These are phyloP conservation scores for Globisporangium camurandrum DNA, from an alignment of 352 stramenopile species.

Conservation along the genomic window DNA sequence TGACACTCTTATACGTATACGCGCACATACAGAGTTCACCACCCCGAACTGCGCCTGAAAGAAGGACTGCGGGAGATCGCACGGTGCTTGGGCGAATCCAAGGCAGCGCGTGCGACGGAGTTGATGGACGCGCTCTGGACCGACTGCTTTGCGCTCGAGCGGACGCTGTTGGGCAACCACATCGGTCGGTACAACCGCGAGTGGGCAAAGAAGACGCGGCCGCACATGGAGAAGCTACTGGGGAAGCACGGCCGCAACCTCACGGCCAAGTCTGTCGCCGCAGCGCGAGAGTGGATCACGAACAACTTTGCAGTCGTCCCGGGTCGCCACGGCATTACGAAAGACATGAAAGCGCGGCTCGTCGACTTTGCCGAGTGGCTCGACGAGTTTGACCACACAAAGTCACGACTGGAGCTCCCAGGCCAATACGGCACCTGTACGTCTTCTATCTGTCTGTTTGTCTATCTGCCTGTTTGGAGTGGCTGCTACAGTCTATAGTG, in stretches of 20 bases:
- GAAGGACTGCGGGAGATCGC: slow-evolving; percentile 64
- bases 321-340: slow-evolving; percentile 62
- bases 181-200: slow-evolving; percentile 77
- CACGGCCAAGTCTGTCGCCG: slow-evolving; percentile 40
- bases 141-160: slow-evolving; percentile 56
- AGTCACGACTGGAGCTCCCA: slow-evolving; percentile 56
- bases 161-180: slow-evolving; percentile 34
- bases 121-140: slow-evolving; percentile 40
- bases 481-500: too few species aligned
- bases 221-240: slow-evolving; percentile 68
- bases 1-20: too few species aligned
- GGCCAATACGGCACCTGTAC: slow-evolving; percentile 72
- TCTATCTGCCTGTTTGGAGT: not conserved
- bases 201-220: slow-evolving; percentile 42
- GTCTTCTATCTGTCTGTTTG: slow-evolving; percentile 11
- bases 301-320: slow-evolving; percentile 68
- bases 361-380: slow-evolving; percentile 83
- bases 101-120: slow-evolving; percentile 18
- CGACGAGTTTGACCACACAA: slow-evolving; percentile 74
- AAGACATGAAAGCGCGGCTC: slow-evolving; percentile 77
- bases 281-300: slow-evolving; percentile 58
- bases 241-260: slow-evolving; percentile 52
- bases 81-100: slow-evolving; percentile 51
- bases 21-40: slow-evolving; percentile 66
- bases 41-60: slow-evolving; percentile 74